Evolutionary conservation across 345 rosid species (phyloP).

Genomic region (Lumnitzera racemosa): DNA sequence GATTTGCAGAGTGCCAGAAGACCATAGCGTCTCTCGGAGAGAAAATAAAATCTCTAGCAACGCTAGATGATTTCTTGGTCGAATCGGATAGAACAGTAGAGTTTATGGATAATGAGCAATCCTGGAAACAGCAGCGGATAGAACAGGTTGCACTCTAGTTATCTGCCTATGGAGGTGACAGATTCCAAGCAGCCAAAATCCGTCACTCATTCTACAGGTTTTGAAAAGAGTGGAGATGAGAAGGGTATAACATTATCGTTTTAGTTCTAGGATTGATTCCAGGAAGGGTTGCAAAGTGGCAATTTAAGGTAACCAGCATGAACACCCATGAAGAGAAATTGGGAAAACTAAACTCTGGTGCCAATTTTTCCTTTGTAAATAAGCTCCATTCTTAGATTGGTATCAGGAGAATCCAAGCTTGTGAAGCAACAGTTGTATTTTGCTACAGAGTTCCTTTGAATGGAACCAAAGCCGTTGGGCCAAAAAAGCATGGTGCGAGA

Average conservation of each 20-base stretch:
- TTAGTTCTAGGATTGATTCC: too few relatives aligned
- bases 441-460: too few relatives aligned
- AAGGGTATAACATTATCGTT: background rate
- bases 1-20: conserved; percentile 79
- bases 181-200: background rate
- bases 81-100: conserved; percentile 26
- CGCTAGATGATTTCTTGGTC: conserved; percentile 46
- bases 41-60: conserved; percentile 54
- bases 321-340: too few relatives aligned
- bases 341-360: too few relatives aligned
- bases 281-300: too few relatives aligned
- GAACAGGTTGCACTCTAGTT: conserved; percentile 6
- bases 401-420: too few relatives aligned
- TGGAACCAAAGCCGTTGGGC: too few relatives aligned
- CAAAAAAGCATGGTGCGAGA: too few relatives aligned
- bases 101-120: conserved; percentile 9
- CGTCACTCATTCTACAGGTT: background rate
- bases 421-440: too few relatives aligned
- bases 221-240: background rate
- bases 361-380: too few relatives aligned
- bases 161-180: conserved; percentile 6
- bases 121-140: conserved; percentile 10
- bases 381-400: too few relatives aligned
- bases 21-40: conserved; percentile 68
- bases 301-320: too few relatives aligned